A percentile compares a stretch with the other conserved stretches of the same genome.
Conservation (phyloP, 768 basidiomycete species). For the Boletus sp. region DNA sequence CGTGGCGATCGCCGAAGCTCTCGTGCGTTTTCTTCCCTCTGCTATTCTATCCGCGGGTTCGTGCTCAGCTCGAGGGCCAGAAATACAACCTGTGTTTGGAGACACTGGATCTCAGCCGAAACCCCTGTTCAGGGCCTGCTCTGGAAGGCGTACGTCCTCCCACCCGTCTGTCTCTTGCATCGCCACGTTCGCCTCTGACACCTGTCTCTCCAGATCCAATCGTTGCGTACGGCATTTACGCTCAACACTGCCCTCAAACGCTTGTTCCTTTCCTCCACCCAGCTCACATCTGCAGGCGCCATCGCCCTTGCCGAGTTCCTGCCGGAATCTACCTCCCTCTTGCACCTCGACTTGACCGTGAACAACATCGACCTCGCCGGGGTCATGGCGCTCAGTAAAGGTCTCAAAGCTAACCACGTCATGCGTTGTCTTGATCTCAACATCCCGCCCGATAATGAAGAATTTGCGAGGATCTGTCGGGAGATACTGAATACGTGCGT, state of each 20-base stretch:
- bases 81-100: conserved; percentile 95
- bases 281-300: conserved; percentile 76
- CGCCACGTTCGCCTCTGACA: not conserved
- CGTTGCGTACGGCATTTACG: conserved; percentile 89
- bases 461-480: conserved; percentile 80
- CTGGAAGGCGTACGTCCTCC: conserved; percentile 76
- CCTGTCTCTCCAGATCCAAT: conserved; percentile 56
- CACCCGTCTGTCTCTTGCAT: not conserved
- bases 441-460: conserved; percentile 82
- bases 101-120: conserved; percentile 89
- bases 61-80: conserved; percentile 35
- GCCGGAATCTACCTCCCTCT: conserved; percentile 79
- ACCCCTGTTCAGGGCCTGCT: conserved; percentile 87
- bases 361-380: conserved; percentile 86
- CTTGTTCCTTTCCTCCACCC: conserved; percentile 84
- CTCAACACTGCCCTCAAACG: conserved; percentile 89
- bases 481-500: conserved; percentile 90
- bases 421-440: conserved; percentile 93
- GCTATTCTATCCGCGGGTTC: not conserved
- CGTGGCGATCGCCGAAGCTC: conserved; percentile 78
- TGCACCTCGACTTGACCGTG: conserved; percentile 88
- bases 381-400: conserved; percentile 86
- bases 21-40: conserved; percentile 49
- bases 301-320: conserved; percentile 96
- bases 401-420: conserved; percentile 77